Base-by-base conservation (phyloP, 2,329 filamentous ascomycete species). In the Capronia epimyces region DNA sequence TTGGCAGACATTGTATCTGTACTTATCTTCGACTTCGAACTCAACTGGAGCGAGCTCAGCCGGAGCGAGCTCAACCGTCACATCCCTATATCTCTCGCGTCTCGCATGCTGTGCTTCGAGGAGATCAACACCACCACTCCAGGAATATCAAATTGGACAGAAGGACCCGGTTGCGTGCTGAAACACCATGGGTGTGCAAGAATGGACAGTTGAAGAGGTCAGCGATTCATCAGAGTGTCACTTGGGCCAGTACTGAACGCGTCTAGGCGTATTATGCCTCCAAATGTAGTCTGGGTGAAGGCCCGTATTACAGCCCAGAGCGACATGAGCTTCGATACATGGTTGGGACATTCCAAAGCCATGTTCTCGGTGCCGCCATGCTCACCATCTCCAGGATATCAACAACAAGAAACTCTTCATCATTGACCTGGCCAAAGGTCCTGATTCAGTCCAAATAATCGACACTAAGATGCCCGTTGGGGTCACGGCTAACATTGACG, bases 401-500 rank as follows among this genome's bases (percentile, higher is more conserved):
- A 85, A 84, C 67, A 81, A 85, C 65, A 79, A 86, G 65, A 81
- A 82, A 55, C 65, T 95, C 40, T 85, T 93, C 71, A 77, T 78
- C 42, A 76, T 93, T 53, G 78, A 87, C 61, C 73, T 94, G 20
- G 65, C 68, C 42, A 71, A 78, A 52, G 86, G 84, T 0, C 79
- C 80, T 13, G 70, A 71, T 3, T 87, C 85, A 31, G 65, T 78
- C 65, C 69, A 68, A 57, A 66, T 72, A 46, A 67, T 86, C 53
- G 75, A 81, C 57, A 84, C 86, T 7, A 71, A 75, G 41, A 72
- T 73, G 56, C 74, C 76, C 22, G 74, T 83, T 56, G 77, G 78
- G 20, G 83, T 88, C 40, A 95, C 90, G 34, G 86, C 85, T 47
- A 85, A 95, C 67, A 87, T 95, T 49, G 76, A 81, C 54, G 75